phyloP scores from a whole-genome alignment of 495 filamentous ascomycete genomes.

The Daldinia bambusicola region DNA sequence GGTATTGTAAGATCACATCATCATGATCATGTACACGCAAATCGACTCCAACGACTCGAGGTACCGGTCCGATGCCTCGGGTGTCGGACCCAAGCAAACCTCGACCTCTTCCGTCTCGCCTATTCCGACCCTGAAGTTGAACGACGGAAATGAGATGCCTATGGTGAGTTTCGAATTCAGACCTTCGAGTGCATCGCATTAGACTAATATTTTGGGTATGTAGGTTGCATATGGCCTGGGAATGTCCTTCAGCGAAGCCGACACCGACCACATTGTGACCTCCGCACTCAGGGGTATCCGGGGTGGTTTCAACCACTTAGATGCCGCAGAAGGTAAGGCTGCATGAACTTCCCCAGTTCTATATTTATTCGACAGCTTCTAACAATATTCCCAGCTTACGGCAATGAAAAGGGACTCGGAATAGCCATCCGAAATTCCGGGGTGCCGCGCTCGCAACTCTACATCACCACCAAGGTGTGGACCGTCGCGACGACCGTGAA shows the following conservation, averaged over 20 bases:
- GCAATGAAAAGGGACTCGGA: conserved; percentile 81
- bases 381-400: conserved; percentile 65
- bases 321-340: conserved; percentile 73
- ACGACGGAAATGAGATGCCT: conserved; percentile 78
- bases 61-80: conserved; percentile 43
- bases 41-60: conserved; percentile 44
- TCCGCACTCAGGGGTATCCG: conserved; percentile 74
- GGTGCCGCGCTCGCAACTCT: conserved; percentile 73
- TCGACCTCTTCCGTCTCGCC: conserved; percentile 38
- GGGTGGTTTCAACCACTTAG: conserved; percentile 78
- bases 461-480: conserved; percentile 78
- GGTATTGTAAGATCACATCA: conserved; percentile 4
- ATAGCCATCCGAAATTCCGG: conserved; percentile 74
- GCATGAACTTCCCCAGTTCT: neutral
- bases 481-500: conserved; percentile 67
- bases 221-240: conserved; percentile 79
- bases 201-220: conserved; percentile 21
- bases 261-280: conserved; percentile 65
- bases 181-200: neutral
- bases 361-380: neutral
- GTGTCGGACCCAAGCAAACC: conserved; percentile 50
- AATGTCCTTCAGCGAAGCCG: conserved; percentile 55
- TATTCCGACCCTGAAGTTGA: conserved; percentile 65
- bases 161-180: conserved; percentile 62
- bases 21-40: neutral